Evolutionary conservation across 176 grass and related monocot genomes (phyloP), one percentile per base, ranked within the genome.

Genomic region (Coix lacrymajobi): DNA sequence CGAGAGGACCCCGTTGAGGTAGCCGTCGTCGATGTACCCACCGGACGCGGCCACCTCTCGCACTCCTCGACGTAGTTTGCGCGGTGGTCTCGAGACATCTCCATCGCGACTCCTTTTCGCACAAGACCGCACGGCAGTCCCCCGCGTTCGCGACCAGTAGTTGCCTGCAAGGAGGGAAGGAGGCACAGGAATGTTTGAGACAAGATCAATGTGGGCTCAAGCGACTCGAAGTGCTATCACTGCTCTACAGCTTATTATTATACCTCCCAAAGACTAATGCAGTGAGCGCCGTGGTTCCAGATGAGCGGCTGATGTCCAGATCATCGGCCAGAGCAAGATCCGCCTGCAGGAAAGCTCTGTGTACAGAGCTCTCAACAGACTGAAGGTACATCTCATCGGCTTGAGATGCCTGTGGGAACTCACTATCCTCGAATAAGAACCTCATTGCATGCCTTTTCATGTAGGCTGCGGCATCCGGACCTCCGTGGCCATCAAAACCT

Each of bases 401-500:
- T 83, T 83, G 43, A 1, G 77, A 90, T 82, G 92, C 87, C 38
- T 87, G 85, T 33, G 96, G 96, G 63, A 99, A 99, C 38, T 90
- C 78, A 5, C 75, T 75, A 28, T 96, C 91, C 83, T 99, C 91
- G 57, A 96, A 99, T 5, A 99, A 33, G 60, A 99, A 90, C 73
- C 81, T 90, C 46, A 90, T 85, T n/a, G 85, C 96, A 67, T 99
- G 91, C 51, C 89, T 90, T 81, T 96, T 99, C 84, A 99, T 92
- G 89, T 93, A 99, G 22, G 83, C 96, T 66, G 93, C 96, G 22
- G 93, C 96, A 64, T 96, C 93, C 0, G 89, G 57, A 62, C 96
- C 96, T 66, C 91, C 93, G 87, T 99, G 96, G 11, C 96, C 96
- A 88, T 99, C 96, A 75, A 99, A 2, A 99, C 89, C 96, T 99